Percentiles rank a stretch among this genome's conserved stretches.
phyloP scores from a whole-genome alignment of 164 flowering plant genomes.

The Vitis riparia region DNA sequence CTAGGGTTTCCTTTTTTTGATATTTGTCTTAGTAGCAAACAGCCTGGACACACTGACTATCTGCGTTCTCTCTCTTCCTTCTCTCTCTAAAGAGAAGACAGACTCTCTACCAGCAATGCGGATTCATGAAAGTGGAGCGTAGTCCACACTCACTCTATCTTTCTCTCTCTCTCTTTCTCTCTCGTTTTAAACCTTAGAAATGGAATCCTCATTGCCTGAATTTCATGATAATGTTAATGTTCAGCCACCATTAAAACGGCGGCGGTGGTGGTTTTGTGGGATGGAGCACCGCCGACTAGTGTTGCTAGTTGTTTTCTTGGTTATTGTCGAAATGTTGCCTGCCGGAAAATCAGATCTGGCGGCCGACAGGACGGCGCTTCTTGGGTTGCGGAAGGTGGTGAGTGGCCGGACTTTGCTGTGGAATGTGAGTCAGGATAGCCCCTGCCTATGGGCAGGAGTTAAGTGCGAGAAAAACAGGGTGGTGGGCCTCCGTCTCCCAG shows the following conservation, averaged over 20 bases:
- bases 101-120: too few relatives aligned
- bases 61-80: slow-evolving; percentile 2
- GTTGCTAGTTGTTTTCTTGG: slow-evolving; percentile 3
- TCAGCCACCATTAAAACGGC: too few relatives aligned
- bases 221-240: too few relatives aligned
- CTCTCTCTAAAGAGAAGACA: background rate
- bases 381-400: slow-evolving; percentile 60
- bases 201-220: too few relatives aligned
- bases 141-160: too few relatives aligned
- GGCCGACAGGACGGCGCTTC: slow-evolving; percentile 56
- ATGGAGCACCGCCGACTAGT: too few relatives aligned
- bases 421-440: slow-evolving; percentile 35
- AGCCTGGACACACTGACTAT: background rate
- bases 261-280: too few relatives aligned
- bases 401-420: slow-evolving; percentile 64
- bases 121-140: too few relatives aligned
- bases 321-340: slow-evolving; percentile 17
- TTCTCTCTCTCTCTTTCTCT: too few relatives aligned
- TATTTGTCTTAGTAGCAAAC: background rate
- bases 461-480: slow-evolving; percentile 50
- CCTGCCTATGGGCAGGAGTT: slow-evolving; percentile 71
- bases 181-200: too few relatives aligned
- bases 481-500: slow-evolving; percentile 66
- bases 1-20: slow-evolving; percentile 14
- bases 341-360: slow-evolving; percentile 44